Conservation (phyloP, 257 asterid species). For the Penstemon davidsonii region DNA sequence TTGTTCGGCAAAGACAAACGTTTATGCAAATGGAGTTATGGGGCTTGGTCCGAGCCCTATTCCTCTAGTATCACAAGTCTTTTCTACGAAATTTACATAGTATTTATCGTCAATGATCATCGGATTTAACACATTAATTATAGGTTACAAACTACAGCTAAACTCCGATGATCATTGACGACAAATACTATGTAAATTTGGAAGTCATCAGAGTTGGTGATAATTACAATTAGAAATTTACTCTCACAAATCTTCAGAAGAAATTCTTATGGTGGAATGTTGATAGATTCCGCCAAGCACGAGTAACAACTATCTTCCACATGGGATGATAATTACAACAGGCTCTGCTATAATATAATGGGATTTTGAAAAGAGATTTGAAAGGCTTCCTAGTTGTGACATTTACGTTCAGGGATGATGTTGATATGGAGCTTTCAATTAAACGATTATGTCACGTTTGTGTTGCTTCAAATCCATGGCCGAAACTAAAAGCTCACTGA, state of each 20-base stretch:
- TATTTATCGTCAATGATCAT: background rate
- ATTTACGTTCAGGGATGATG: background rate
- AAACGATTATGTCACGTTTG: no score
- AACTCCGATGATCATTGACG: constrained; percentile 3
- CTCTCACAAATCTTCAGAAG: background rate
- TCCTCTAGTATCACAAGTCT: background rate
- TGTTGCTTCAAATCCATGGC: no score
- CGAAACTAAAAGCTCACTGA: no score
- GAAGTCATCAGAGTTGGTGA: background rate
- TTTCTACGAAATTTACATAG: constrained; percentile 7
- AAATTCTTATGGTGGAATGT: constrained; percentile 4
- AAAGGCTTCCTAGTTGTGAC: background rate
- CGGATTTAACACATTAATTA: constrained; percentile 7
- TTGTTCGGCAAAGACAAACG: background rate
- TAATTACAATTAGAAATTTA: background rate
- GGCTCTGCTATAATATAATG: constrained; percentile 8
- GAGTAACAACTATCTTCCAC: constrained; percentile 4
- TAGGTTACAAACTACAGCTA: background rate
- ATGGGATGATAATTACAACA: background rate
- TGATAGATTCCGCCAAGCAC: background rate
- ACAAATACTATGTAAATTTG: constrained; percentile 13
- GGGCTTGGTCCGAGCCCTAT: background rate
- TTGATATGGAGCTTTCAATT: background rate
- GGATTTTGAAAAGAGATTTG: background rate
- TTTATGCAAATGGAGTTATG: background rate